Base-by-base conservation (phyloP, 2,329 filamentous ascomycete genomes). In the Scolecobasidium constrictum region DNA sequence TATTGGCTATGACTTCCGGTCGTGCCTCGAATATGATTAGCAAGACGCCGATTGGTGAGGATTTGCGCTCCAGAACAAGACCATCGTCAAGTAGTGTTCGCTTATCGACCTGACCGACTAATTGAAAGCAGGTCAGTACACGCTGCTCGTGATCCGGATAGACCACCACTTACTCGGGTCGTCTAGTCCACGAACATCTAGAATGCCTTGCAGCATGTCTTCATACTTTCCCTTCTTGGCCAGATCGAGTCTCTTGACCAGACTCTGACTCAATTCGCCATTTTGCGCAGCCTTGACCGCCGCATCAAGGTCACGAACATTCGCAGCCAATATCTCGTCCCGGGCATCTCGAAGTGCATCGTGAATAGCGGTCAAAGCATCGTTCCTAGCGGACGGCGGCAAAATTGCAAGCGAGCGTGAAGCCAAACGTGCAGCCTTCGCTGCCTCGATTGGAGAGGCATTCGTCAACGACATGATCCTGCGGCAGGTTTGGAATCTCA, bases 11-110 rank as follows among this genome's bases (percentile, higher is more conserved):
- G 50, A 98, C 92, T 65, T 98, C 92, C 5, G 92, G 92, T 5
- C 92, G 83, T 26, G 92, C 92, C 66, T 98, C 92, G 58, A 98
- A 98, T 57, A 98, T 96, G 64, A 98, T 92, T 51, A 98, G 75
- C 34, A 98, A 76, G n/a, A 96, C 88, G 46, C 92, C 92, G 52
- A 98, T 96, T 4, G 92, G 92, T 59, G 86, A 94, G 33, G 86
- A 87, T 37, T 94, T 83, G 48, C 88, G 80, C 58, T 94, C 86
- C 46, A 98, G 73, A 41, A 81, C 73, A 42, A 98, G 73, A 42
- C 81, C 83, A 52, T 95, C 83, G 60, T 96, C 92, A 9, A 98
- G 74, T 45, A 81, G 75, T 35, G 87, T 96, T 48, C 83, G 78
- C 55, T 94, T 69, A 33, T 86, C 88, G 42, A 92, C 72, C 57